Base-by-base conservation (phyloP, 345 rosid species). In the Ricinus communis region DNA sequence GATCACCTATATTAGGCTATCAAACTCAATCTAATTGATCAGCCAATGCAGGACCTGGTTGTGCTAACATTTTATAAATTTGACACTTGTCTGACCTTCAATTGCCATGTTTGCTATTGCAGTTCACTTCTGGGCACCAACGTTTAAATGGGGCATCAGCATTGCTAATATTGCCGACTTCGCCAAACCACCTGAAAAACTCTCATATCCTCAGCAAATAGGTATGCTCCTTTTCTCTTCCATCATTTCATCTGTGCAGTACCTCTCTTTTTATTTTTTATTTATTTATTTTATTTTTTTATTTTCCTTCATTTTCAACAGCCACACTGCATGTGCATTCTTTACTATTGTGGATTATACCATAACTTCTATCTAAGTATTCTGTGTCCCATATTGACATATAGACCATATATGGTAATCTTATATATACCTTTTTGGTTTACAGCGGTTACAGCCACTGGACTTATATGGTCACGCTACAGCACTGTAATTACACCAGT, bases 81-180 rank as follows among this genome's bases (percentile, higher is more conserved):
- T 10, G n/a, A n/a, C n/a, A n/a, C 21, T 52, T 11, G n/a, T 38
- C 41, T 28, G 12, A 43, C 47, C n/a, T 43, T 55, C 9, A 11
- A 5, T 43, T 69, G 19, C 2, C 21, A 19, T 13, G 36, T 28
- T 63, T n/a, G 15, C 30, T 51, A 8, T 71, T 64, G 72, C 90
- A 92, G 98, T 94, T 85, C 97, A 90, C 77, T 93, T 93, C 71
- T 93, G 97, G 96, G 98, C 96, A 6, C 98, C 98, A 3, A 89
- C 97, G 3, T 93, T 93, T 62, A 93, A 93, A 74, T 90, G 98
- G 98, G 97, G 97, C 41, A 90, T 93, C 78, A 90, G 91, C 82
- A 85, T 89, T 41, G 98, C 97, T 56, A 93, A 90, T 73, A 27
- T 93, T 65, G 98, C 92, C 0, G 98, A 93, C 82, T 93, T 87